Evolutionary conservation across 768 basidiomycete genomes (phyloP).

Genomic region (Glaciozyma martinii): DNA sequence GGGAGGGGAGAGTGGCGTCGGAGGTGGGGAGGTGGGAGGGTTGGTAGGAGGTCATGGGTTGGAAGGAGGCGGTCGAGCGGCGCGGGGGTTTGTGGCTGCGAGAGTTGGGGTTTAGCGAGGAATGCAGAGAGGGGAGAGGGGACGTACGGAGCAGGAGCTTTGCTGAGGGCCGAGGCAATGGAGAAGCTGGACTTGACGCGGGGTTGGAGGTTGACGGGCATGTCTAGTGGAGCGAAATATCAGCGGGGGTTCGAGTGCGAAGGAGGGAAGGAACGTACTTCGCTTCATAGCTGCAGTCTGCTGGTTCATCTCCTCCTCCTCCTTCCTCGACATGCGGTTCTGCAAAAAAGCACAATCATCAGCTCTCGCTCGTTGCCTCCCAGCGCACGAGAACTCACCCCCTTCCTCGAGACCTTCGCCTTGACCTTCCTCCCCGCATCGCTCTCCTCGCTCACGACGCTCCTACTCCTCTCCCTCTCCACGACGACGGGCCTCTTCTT

Average conservation of each 20-base stretch:
- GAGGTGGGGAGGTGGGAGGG: no score
- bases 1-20: conserved; percentile 1
- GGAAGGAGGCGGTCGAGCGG: background rate
- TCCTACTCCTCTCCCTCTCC: background rate
- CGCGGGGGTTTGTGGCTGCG: background rate
- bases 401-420: conserved; percentile 1
- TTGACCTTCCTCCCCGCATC: background rate
- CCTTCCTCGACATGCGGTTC: conserved; percentile 16
- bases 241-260: background rate
- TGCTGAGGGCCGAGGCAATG: conserved; percentile 4
- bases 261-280: background rate
- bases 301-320: conserved; percentile 18
- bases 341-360: background rate
- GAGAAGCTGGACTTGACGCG: background rate
- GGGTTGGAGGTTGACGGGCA: conserved; percentile 7
- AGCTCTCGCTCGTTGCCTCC: no score
- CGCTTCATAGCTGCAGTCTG: conserved; percentile 8
- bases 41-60: no score
- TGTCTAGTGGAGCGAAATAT: background rate
- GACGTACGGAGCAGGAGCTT: background rate
- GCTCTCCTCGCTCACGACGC: background rate
- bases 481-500: conserved; percentile 1
- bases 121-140: no score
- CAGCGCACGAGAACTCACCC: background rate
- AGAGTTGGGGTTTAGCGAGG: background rate